Evolutionary conservation across 2,329 filamentous ascomycete species (phyloP).

Genomic region (Cladosporium sp.): DNA sequence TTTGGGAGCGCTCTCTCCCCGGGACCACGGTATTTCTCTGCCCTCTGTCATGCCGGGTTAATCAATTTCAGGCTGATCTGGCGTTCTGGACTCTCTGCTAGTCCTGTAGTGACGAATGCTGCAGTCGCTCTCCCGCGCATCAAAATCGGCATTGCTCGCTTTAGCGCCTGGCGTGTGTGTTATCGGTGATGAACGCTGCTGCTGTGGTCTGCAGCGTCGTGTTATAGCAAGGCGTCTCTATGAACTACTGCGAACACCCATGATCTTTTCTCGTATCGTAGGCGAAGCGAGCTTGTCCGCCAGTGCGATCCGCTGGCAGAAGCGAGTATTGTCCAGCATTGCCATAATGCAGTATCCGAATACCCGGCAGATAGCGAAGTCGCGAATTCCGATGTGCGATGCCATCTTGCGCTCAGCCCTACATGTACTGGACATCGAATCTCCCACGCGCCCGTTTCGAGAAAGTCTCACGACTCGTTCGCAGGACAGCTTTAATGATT

Average conservation of each 20-base stretch:
- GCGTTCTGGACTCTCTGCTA: slow-evolving; percentile 5
- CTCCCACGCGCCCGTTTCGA: neutral
- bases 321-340: neutral
- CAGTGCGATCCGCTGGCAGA: neutral
- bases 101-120: neutral
- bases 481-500: neutral
- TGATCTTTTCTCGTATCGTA: neutral
- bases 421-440: neutral
- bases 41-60: neutral
- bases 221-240: neutral
- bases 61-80: neutral
- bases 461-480: neutral
- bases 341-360: neutral
- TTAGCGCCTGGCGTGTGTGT: neutral
- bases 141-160: slow-evolving; percentile 3
- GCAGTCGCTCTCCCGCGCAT: neutral
- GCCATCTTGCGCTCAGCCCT: neutral
- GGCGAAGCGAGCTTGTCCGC: slow-evolving; percentile 13
- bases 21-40: neutral
- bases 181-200: neutral
- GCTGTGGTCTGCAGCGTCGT: neutral
- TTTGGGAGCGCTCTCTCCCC: slow-evolving; percentile 9
- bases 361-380: neutral
- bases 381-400: neutral
- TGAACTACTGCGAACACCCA: neutral